Percentiles rank a stretch among this genome's conserved stretches.
phyloP scores from a whole-genome alignment of 352 stramenopile species.

The Thraustotheca clavata region DNA sequence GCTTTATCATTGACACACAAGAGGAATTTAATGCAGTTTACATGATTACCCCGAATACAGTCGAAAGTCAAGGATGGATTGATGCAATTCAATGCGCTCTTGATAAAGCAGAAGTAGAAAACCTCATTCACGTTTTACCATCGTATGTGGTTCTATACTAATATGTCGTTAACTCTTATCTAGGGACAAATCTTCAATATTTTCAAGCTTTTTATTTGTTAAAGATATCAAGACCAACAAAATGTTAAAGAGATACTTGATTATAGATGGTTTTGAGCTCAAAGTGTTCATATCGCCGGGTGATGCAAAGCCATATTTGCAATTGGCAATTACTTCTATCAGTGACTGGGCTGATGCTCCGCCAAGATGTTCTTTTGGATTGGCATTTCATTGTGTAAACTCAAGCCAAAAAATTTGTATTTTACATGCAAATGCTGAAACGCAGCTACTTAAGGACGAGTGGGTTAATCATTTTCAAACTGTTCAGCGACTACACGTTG shows the following conservation, averaged over 20 bases:
- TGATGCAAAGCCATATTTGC: neutral
- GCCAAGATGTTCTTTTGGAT: neutral
- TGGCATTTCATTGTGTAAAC: slow-evolving; percentile 6
- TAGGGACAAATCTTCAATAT: neutral
- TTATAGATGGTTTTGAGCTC: slow-evolving; percentile 14
- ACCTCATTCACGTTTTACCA: neutral
- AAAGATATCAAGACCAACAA: neutral
- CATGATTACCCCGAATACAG: slow-evolving; percentile 35
- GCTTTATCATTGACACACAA: slow-evolving; percentile 43
- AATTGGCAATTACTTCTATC: neutral
- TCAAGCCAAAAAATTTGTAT: neutral
- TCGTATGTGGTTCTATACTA: neutral
- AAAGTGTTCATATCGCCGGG: slow-evolving; percentile 2
- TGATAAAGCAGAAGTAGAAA: slow-evolving; percentile 25
- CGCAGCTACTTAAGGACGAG: neutral
- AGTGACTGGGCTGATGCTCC: neutral
- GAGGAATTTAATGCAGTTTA: slow-evolving; percentile 40
- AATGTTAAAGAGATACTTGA: neutral
- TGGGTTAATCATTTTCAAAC: neutral
- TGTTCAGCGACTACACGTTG: neutral
- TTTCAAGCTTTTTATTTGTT: slow-evolving; percentile 17
- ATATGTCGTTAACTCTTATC: neutral
- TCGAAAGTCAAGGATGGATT: slow-evolving; percentile 30
- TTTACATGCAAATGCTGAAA: neutral
- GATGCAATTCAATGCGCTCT: slow-evolving; percentile 41